A percentile compares a stretch with the other conserved stretches of the same genome.
phyloP scores from a whole-genome alignment of 164 flowering plant genomes.

The Nelumbo lutea region DNA sequence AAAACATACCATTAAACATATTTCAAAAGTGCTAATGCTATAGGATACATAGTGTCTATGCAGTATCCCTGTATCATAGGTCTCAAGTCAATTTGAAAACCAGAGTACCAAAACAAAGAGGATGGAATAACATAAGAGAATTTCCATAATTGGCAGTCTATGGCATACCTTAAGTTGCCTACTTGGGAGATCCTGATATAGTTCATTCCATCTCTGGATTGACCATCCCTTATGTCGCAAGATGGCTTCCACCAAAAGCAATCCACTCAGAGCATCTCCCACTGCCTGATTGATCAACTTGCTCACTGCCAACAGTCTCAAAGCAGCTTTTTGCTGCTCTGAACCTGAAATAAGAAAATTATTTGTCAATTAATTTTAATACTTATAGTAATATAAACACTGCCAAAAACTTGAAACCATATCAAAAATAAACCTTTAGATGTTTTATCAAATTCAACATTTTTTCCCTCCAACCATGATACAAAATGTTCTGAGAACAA shows the following conservation, averaged over 20 bases:
- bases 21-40: no score
- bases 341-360: slow-evolving; percentile 45
- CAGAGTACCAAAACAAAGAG: background rate
- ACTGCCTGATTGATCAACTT: slow-evolving; percentile 88
- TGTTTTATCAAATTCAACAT: slow-evolving; percentile 39
- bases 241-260: slow-evolving; percentile 86
- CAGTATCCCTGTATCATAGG: background rate
- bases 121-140: no score
- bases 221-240: slow-evolving; percentile 74
- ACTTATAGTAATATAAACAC: background rate
- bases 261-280: slow-evolving; percentile 91
- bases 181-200: slow-evolving; percentile 89
- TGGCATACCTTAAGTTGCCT: slow-evolving; percentile 78
- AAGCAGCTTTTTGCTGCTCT: slow-evolving; percentile 70
- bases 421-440: slow-evolving; percentile 41
- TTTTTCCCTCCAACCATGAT: slow-evolving; percentile 51
- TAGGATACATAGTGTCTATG: no score
- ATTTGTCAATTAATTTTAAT: background rate
- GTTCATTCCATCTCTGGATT: slow-evolving; percentile 68
- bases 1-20: no score
- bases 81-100: background rate
- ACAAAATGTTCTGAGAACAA: slow-evolving; percentile 66
- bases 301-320: slow-evolving; percentile 71
- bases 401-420: background rate
- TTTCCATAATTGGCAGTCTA: no score